These are phyloP conservation scores for Fusarium nurragi DNA, from an alignment of 2,329 filamentous ascomycete genomes.

Conservation along the genomic window DNA sequence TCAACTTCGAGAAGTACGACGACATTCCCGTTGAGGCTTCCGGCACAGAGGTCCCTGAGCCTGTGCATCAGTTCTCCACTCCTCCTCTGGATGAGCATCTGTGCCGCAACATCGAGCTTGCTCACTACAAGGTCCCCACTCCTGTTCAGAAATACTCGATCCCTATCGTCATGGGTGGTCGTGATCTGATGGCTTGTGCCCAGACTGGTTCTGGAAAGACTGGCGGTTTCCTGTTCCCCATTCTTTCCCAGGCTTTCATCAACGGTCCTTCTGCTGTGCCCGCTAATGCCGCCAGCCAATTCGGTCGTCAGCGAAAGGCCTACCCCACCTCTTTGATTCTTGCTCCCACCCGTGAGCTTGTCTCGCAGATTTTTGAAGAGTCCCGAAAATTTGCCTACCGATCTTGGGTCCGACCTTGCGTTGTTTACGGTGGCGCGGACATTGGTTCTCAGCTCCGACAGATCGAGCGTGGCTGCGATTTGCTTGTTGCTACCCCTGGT, in stretches of 20 bases:
- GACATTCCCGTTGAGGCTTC: conserved; percentile 99
- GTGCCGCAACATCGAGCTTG: conserved; percentile 89
- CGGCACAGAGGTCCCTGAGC: conserved; percentile 90
- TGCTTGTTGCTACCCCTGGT: conserved; percentile 95
- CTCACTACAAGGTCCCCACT: conserved; percentile 94
- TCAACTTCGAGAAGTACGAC: conserved; percentile 99
- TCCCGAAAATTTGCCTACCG: conserved; percentile 98
- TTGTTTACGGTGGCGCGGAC: conserved; percentile 98
- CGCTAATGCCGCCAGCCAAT: conserved; percentile 72
- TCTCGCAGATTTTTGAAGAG: conserved; percentile 98
- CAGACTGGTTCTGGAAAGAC: conserved; percentile 99
- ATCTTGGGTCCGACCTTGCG: conserved; percentile 97
- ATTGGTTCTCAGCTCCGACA: conserved; percentile 98
- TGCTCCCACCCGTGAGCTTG: conserved; percentile 96
- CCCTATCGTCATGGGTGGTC: conserved; percentile 96
- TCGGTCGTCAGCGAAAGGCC: conserved; percentile 95
- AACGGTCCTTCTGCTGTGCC: conserved; percentile 81
- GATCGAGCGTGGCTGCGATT: conserved; percentile 96
- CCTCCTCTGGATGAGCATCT: conserved; percentile 96
- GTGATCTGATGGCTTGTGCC: conserved; percentile 99
- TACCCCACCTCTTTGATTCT: conserved; percentile 96
- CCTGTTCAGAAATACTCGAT: conserved; percentile 99
- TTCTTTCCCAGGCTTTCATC: conserved; percentile 95
- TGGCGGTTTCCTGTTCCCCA: conserved; percentile 98
- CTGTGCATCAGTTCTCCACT: conserved; percentile 89